Base-by-base conservation (phyloP, 768 basidiomycete species). In the Termitomyces sp. region DNA sequence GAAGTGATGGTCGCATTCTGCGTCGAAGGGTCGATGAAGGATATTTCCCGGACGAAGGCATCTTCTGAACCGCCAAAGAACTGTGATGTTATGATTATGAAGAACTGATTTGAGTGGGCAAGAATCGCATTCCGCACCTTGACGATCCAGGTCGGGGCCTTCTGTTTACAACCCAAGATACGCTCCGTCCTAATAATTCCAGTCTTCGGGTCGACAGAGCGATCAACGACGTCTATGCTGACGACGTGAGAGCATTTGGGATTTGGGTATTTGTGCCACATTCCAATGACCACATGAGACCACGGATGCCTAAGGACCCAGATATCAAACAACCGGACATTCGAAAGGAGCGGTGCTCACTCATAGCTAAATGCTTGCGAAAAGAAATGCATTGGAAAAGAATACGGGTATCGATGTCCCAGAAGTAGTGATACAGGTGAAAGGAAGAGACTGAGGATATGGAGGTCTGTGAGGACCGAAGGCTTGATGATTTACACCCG, bases 231-330 rank as follows among this genome's bases (percentile, higher is more conserved):
- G 70, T 94, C 91, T 67, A 94, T 81, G 61, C 88, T 89, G 62
- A 92, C 77, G 62, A 94, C 92, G 69, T 94, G 92, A 23, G 88
- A 82, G 72, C 91, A 93, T 66, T 89, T 89, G 52, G 93, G 88
- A 70, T 96, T 96, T 51, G 94, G 94, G 72, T 97, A 97, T 79
- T 97, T 97, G 62, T 88, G 86, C 89, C 92, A 94, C 80, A 96
- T 90, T 61, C 90, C 91, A 67, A 89, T 87, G 59, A 94, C 85
- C 63, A 95, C 92, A 75, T 93, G 91, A 58, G 86, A 80, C 88
- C 94, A 95, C 41, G 92, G 81, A 67, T 94, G 91, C 59, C 94
- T 97, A 63, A 52, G 44, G 53, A 56, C 57, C 56, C 19, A 40
- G 30, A 44, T n/a, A n/a, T 62, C 43, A 64, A 56, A 57, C 51